Base-by-base conservation (phyloP, 106 monocot genomes). In the Hemerocallis citrina region DNA sequence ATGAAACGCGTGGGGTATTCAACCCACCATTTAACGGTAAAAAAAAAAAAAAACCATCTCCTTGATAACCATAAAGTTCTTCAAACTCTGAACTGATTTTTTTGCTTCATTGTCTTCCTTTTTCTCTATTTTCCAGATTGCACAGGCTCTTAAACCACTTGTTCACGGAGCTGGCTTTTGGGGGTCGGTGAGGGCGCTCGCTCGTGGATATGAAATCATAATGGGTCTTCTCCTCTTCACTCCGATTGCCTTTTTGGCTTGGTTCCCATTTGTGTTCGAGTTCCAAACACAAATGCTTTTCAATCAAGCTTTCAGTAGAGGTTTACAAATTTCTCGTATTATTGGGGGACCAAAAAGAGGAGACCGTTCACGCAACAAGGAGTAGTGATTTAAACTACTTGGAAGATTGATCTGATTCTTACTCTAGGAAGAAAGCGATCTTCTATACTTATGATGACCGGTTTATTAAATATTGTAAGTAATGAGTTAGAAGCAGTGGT, bases 241-340 rank as follows among this genome's bases (percentile, higher is more conserved):
- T 0, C 89, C 89, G 6, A 57, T 89, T 33, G 84, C 89, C 1
- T 72, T 84, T 52, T 74, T 89, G 20, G 89, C 89, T 1, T 89
- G 89, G 84, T 89, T 89, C 31, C 89, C 89, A 15, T 89, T 89
- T 34, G 89, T 84, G 39, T 89, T 84, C 0, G 89, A 89, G 60
- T 89, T 89, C 62, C 89, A 89, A 57, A 89, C 84, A 1, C 57
- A 80, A 3, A 84, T 89, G 89, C 80, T 89, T 4, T 89, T 89
- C 61, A 89, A 89, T 59, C 88, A 80, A 48, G 80, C 84, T 5
- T 89, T 89, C 72, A n/a, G n/a, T n/a, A n/a, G n/a, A n/a, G n/a
- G 89, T 46, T 71, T 91, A 10, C 90, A 91, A 37, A 91, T 85
- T 30, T 91, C 85, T 43, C 85, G 85, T 35, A 91, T 91, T 65